phyloP scores from a whole-genome alignment of 2,329 filamentous ascomycete species.

The Talaromyces pinophilus region DNA sequence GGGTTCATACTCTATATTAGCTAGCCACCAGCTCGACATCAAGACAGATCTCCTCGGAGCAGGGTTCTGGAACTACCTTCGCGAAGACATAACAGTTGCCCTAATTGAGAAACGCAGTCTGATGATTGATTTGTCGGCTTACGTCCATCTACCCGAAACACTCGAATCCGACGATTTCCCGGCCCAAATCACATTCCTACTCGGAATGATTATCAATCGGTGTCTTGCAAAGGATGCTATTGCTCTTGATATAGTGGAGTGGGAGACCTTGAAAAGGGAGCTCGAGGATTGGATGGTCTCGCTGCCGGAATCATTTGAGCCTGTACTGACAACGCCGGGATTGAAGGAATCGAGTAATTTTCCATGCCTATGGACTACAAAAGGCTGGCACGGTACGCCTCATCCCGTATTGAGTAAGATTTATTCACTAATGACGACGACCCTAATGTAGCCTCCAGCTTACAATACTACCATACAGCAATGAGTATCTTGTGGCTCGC shows the following conservation, averaged over 20 bases:
- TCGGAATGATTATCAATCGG: slow-evolving; percentile 49
- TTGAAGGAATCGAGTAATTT: slow-evolving; percentile 30
- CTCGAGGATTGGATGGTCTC: slow-evolving; percentile 35
- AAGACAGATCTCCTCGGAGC: slow-evolving; percentile 39
- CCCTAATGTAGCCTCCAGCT: slow-evolving; percentile 39
- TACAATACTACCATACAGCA: slow-evolving; percentile 48
- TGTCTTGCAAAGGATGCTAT: slow-evolving; percentile 31
- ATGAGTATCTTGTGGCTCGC: slow-evolving; percentile 36
- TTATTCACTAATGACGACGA: not conserved
- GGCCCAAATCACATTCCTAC: slow-evolving; percentile 47
- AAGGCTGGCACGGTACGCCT: slow-evolving; percentile 47
- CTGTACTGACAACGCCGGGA: slow-evolving; percentile 30
- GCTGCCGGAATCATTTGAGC: slow-evolving; percentile 35
- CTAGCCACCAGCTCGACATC: slow-evolving; percentile 29
- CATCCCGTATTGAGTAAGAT: not conserved
- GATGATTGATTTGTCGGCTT: slow-evolving; percentile 44
- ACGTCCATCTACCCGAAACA: not conserved
- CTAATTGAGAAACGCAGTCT: slow-evolving; percentile 47
- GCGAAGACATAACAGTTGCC: slow-evolving; percentile 58
- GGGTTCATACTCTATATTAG: slow-evolving; percentile 51
- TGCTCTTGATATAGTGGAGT: slow-evolving; percentile 16
- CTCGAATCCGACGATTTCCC: slow-evolving; percentile 37
- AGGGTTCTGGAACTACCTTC: slow-evolving; percentile 56
- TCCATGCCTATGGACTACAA: slow-evolving; percentile 45
- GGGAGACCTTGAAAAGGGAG: slow-evolving; percentile 26